These are phyloP conservation scores for Fraxinus americana DNA, from an alignment of 257 asterid species.

Conservation along the genomic window DNA sequence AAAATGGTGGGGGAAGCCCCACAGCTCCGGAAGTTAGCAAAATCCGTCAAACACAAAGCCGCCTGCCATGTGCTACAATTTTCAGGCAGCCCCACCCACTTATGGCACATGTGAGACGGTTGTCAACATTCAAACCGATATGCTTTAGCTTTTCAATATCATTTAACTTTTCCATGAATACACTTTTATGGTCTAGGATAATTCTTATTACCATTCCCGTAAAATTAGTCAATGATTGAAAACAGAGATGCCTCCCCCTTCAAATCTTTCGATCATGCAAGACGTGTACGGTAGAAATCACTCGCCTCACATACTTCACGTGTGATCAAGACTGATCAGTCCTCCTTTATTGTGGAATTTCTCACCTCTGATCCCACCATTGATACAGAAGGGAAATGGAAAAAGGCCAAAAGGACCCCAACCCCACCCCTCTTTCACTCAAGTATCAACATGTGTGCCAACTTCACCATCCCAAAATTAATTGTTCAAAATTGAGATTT, in stretches of 20 bases:
- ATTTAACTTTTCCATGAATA: slow-evolving; percentile 11
- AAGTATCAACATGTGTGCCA: slow-evolving; percentile 9
- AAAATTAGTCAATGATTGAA: neutral
- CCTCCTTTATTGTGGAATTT: too few relatives aligned
- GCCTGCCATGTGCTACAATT: slow-evolving; percentile 38
- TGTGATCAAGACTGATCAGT: neutral
- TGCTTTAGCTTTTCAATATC: slow-evolving; percentile 23
- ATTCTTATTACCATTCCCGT: neutral
- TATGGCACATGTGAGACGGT: slow-evolving; percentile 44
- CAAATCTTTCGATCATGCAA: neutral
- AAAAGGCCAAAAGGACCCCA: neutral
- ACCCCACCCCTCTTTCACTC: neutral
- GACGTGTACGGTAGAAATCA: neutral
- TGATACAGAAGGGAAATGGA: neutral
- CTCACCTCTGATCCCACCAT: neutral
- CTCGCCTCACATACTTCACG: neutral
- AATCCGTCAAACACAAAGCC: slow-evolving; percentile 35
- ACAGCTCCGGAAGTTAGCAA: slow-evolving; percentile 26
- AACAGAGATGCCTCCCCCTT: neutral
- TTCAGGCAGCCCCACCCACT: slow-evolving; percentile 36
- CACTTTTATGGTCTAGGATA: slow-evolving; percentile 12
- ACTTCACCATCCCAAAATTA: neutral
- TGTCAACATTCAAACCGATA: slow-evolving; percentile 18
- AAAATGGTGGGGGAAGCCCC: slow-evolving; percentile 12
- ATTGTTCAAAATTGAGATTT: slow-evolving; percentile 19